Conservation (phyloP, 768 basidiomycete genomes). For the Psilocybe cubensis region DNA sequence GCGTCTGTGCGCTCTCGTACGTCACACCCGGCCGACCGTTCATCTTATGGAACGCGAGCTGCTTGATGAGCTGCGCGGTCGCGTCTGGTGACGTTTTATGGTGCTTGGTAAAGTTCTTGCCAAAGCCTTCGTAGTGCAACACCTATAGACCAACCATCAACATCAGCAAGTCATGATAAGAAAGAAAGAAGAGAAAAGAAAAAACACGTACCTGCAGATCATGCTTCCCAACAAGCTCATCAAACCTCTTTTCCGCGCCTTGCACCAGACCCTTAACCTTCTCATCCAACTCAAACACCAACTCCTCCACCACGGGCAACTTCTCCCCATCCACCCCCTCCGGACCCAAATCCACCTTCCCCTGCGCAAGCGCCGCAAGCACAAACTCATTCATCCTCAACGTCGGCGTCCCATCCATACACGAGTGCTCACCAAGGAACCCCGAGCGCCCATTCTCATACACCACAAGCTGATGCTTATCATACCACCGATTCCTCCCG, state of each 20-base stretch:
- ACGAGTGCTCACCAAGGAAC: slow-evolving; percentile 88
- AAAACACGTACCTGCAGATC: slow-evolving; percentile 63
- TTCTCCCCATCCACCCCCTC: slow-evolving; percentile 32
- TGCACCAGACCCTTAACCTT: slow-evolving; percentile 55
- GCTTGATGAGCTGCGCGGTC: slow-evolving; percentile 94
- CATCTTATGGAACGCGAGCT: slow-evolving; percentile 94
- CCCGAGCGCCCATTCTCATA: slow-evolving; percentile 95
- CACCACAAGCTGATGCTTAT: slow-evolving; percentile 96
- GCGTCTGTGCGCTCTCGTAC: slow-evolving; percentile 94
- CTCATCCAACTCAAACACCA: slow-evolving; percentile 70
- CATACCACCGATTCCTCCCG: slow-evolving; percentile 91
- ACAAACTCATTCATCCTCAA: slow-evolving; percentile 95
- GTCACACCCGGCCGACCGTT: slow-evolving; percentile 73
- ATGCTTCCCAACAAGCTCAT: slow-evolving; percentile 75
- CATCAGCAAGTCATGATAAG: not conserved
- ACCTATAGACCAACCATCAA: slow-evolving; percentile 44
- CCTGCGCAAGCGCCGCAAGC: slow-evolving; percentile 70
- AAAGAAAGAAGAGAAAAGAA: not conserved
- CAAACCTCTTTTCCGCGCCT: slow-evolving; percentile 68
- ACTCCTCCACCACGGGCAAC: slow-evolving; percentile 65
- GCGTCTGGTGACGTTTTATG: slow-evolving; percentile 90
- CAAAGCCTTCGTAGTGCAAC: slow-evolving; percentile 86
- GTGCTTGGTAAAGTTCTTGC: slow-evolving; percentile 84
- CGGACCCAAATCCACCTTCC: slow-evolving; percentile 77
- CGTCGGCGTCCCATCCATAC: slow-evolving; percentile 95